A percentile compares a stretch with the other conserved stretches of the same genome.
These are phyloP conservation scores for Pachysolen tannophilus DNA, from an alignment of 805 yeast species.

Conservation along the genomic window DNA sequence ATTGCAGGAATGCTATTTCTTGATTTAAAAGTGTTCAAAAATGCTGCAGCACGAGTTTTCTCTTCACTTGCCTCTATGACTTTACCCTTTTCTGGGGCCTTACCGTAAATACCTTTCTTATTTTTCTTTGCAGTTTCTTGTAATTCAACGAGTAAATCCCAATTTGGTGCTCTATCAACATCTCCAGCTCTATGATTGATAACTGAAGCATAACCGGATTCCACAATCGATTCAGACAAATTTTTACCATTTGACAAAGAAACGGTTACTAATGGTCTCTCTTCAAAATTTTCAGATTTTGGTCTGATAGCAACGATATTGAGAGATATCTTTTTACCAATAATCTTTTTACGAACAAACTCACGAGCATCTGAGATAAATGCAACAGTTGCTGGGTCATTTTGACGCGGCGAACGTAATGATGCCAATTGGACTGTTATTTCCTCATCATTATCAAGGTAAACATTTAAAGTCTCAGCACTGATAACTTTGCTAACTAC, in stretches of 20 bases:
- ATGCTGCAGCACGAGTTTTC: slow-evolving; percentile 63
- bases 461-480: slow-evolving; percentile 58
- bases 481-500: slow-evolving; percentile 53
- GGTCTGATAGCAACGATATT: slow-evolving; percentile 58
- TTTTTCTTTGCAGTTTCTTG: slow-evolving; percentile 51
- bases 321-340: slow-evolving; percentile 64
- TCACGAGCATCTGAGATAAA: slow-evolving; percentile 65
- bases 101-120: slow-evolving; percentile 57
- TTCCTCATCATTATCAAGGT: slow-evolving; percentile 42
- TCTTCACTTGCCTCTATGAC: slow-evolving; percentile 76
- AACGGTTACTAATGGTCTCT: slow-evolving; percentile 58
- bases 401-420: slow-evolving; percentile 62
- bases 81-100: slow-evolving; percentile 50
- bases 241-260: slow-evolving; percentile 45
- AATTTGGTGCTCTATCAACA: slow-evolving; percentile 58
- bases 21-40: slow-evolving; percentile 59
- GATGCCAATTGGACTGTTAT: slow-evolving; percentile 70
- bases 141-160: slow-evolving; percentile 70
- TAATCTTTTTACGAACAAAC: slow-evolving; percentile 55
- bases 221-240: slow-evolving; percentile 52
- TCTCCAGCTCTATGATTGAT: slow-evolving; percentile 71
- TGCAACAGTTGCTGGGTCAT: slow-evolving; percentile 47
- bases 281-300: slow-evolving; percentile 52
- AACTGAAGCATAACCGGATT: slow-evolving; percentile 69
- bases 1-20: slow-evolving; percentile 58